Base-by-base conservation (phyloP, 2,329 filamentous ascomycete species). In the Xylariales sp. region DNA sequence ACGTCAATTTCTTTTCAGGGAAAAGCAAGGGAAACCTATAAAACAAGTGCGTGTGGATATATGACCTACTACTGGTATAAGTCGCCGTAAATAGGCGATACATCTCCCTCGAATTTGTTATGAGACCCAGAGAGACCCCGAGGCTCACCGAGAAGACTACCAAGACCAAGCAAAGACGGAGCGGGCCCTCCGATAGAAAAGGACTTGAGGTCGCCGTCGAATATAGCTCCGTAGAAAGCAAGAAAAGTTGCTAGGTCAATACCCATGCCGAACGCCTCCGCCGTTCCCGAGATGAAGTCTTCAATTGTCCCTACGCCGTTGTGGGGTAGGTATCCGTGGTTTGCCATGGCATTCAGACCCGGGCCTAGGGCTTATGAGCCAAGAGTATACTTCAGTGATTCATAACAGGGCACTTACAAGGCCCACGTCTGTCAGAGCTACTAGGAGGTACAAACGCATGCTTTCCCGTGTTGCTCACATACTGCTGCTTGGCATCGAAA, bases 241-340 rank as follows among this genome's bases (percentile, higher is more conserved):
- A 65, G 63, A 41, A 65, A 62, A 43, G 63, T 61, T 9, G 63
- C 63, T 9, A 65, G 16, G n/a, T 65, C 63, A 32, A 62, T 7
- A 34, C 63, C 63, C 63, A 65, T 65, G 7, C 63, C 57, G 18
- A 67, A 64, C 10, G 46, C 53, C 5, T 32, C 14, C 60, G 43
- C 58, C 9, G 53, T 57, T 10, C 59, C 64, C 8, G 18, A 43
- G 7, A 67, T 49, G n/a, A 63, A 59, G 10, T 67, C 43, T 12
- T 54, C 34, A 16, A 64, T 63, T 10, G 65, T 63, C 14, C 23
- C 65, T n/a, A 64, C 46, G 30, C 65, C 65, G 16, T 62, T 54
- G 50, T 64, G 65, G 12, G 65, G 65, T 18, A 67, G 32, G 3
- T 67, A 67, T 30, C 60, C 60, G n/a, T 67, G 65, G 34, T 67